These are phyloP conservation scores for Cicer yamashitae DNA, from an alignment of 306 rosid genomes.

Conservation along the genomic window DNA sequence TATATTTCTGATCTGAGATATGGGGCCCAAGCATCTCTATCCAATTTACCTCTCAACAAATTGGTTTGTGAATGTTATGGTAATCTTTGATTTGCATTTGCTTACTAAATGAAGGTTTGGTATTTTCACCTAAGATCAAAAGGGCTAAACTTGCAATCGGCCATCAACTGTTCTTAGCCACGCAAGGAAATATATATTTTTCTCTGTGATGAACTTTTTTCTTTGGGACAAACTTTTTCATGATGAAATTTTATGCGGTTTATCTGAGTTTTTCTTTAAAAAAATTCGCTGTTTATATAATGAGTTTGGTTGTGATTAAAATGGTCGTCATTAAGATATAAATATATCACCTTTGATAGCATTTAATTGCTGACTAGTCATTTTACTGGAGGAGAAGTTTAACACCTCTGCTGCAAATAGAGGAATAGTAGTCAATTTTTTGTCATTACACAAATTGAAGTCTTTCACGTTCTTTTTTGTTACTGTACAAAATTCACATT, in stretches of 20 bases:
- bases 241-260: neutral
- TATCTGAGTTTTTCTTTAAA: neutral
- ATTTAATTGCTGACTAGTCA: neutral
- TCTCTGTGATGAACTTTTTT: neutral
- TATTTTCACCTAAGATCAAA: slow-evolving; percentile 2
- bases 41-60: slow-evolving; percentile 11
- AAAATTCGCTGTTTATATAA: neutral
- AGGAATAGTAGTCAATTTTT: neutral
- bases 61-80: slow-evolving; percentile 22
- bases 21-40: slow-evolving; percentile 24
- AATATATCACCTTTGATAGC: neutral
- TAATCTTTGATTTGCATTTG: slow-evolving; percentile 4
- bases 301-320: neutral
- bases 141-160: neutral
- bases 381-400: neutral
- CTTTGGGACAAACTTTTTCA: neutral
- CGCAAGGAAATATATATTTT: neutral
- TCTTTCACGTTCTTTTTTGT: neutral
- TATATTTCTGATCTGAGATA: slow-evolving; percentile 12
- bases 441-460: neutral
- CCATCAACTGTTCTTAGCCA: slow-evolving; percentile 3
- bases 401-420: neutral
- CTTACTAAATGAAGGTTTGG: slow-evolving; percentile 20
- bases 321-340: neutral
- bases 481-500: too few relatives aligned